Percentiles rank a stretch among this genome's conserved stretches.
These are phyloP conservation scores for Pancytospora philotis DNA, from an alignment of 371 early-diverging fungal species.

Conservation along the genomic window DNA sequence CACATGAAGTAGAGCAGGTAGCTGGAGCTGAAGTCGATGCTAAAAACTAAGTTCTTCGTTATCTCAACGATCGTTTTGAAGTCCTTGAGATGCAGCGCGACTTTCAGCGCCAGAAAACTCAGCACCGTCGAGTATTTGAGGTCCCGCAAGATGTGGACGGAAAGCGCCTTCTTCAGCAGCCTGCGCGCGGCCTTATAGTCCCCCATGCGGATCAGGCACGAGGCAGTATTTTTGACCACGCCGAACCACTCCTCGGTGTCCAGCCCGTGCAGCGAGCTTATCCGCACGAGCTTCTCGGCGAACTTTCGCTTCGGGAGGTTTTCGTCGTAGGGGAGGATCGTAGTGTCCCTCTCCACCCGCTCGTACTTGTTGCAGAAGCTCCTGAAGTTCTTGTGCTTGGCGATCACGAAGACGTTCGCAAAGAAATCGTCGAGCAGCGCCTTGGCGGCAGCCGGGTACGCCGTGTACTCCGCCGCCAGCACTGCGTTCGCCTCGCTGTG, in stretches of 20 bases:
- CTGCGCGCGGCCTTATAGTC: constrained; percentile 22
- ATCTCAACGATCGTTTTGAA: constrained; percentile 24
- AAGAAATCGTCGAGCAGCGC: constrained; percentile 41
- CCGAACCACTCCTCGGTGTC: constrained; percentile 44
- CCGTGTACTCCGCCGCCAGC: neutral
- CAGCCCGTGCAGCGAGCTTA: constrained; percentile 40
- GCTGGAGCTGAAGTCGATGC: constrained; percentile 17
- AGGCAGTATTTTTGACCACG: constrained; percentile 21
- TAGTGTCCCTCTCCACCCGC: neutral
- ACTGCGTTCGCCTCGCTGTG: constrained; percentile 4
- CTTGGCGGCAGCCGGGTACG: neutral
- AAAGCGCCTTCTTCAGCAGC: constrained; percentile 39
- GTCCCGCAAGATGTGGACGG: constrained; percentile 39
- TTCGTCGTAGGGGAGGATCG: neutral
- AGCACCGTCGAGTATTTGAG: constrained; percentile 27
- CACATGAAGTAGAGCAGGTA: constrained; percentile 51
- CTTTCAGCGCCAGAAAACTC: constrained; percentile 38
- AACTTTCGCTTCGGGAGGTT: constrained; percentile 1
- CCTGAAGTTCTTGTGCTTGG: constrained; percentile 5
- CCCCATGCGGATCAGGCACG: neutral
- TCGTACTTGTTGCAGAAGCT: constrained; percentile 6
- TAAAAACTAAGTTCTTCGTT: constrained; percentile 25
- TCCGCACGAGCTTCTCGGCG: constrained; percentile 7
- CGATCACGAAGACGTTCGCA: constrained; percentile 33
- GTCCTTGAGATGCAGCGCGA: constrained; percentile 30